phyloP scores from a whole-genome alignment of 495 filamentous ascomycete species.

The Geopyxis carbonaria region DNA sequence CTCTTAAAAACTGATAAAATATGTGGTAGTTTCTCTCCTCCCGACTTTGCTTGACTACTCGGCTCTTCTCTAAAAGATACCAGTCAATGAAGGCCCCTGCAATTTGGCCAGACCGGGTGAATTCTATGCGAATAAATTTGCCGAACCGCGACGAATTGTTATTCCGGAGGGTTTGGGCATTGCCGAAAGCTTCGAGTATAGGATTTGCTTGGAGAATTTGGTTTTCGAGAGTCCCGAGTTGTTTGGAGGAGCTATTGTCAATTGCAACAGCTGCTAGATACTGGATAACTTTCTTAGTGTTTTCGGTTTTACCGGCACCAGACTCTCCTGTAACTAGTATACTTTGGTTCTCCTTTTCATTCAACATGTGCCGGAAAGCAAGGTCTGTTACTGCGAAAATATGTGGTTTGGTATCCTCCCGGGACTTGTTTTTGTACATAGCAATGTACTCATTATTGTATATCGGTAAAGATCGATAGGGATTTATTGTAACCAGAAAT shows the following conservation, averaged over 20 bases:
- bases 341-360: constrained; percentile 90
- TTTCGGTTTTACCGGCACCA: constrained; percentile 96
- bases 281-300: constrained; percentile 99
- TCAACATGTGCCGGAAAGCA: constrained; percentile 86
- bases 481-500: constrained; percentile 94
- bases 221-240: constrained; percentile 51
- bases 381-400: constrained; percentile 98
- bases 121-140: constrained; percentile 97
- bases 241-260: constrained; percentile 36
- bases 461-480: constrained; percentile 85
- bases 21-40: constrained; percentile 93
- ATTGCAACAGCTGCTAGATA: constrained; percentile 91
- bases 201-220: constrained; percentile 95
- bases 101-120: constrained; percentile 77
- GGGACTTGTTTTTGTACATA: constrained; percentile 77
- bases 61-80: constrained; percentile 94
- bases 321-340: constrained; percentile 98
- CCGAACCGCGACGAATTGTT: constrained; percentile 98
- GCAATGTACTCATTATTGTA: constrained; percentile 94
- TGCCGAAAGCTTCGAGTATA: constrained; percentile 95
- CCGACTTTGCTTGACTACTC: constrained; percentile 72
- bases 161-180: constrained; percentile 93
- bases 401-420: constrained; percentile 91
- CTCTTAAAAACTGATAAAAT: constrained; percentile 87
- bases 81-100: constrained; percentile 95